These are phyloP conservation scores for Fusarium sp. DNA, from an alignment of 2,329 filamentous ascomycete genomes.

Conservation along the genomic window DNA sequence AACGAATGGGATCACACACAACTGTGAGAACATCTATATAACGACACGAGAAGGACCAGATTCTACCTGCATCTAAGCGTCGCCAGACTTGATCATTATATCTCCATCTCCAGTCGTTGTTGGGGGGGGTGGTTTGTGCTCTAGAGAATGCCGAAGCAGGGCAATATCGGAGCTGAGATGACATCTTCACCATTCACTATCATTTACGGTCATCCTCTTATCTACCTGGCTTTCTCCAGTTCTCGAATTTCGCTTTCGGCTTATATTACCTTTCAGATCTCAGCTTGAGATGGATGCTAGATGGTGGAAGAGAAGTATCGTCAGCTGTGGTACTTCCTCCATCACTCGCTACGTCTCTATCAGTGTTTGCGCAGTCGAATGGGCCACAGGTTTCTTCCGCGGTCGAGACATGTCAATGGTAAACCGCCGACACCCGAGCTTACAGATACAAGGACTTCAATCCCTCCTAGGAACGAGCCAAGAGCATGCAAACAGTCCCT, in stretches of 20 bases:
- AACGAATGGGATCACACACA: neutral
- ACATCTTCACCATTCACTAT: neutral
- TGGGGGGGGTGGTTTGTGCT: neutral
- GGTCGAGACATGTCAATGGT: neutral
- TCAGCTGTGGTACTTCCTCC: neutral
- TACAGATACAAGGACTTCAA: neutral
- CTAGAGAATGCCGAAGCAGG: neutral
- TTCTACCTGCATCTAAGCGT: no score
- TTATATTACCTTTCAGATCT: no score
- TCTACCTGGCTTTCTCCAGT: neutral
- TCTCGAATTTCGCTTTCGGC: no score
- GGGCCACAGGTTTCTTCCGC: neutral
- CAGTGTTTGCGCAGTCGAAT: neutral
- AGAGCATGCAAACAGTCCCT: neutral
- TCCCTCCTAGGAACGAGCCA: neutral
- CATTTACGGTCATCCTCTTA: neutral
- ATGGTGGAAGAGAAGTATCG: neutral
- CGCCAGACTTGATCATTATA: neutral
- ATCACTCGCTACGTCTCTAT: neutral
- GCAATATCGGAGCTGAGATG: neutral
- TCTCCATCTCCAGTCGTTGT: no score
- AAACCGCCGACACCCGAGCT: neutral
- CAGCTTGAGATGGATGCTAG: neutral
- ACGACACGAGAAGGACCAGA: no score
- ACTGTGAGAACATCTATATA: neutral